phyloP scores from a whole-genome alignment of 768 basidiomycete species.

The Amylocystis lapponica region DNA sequence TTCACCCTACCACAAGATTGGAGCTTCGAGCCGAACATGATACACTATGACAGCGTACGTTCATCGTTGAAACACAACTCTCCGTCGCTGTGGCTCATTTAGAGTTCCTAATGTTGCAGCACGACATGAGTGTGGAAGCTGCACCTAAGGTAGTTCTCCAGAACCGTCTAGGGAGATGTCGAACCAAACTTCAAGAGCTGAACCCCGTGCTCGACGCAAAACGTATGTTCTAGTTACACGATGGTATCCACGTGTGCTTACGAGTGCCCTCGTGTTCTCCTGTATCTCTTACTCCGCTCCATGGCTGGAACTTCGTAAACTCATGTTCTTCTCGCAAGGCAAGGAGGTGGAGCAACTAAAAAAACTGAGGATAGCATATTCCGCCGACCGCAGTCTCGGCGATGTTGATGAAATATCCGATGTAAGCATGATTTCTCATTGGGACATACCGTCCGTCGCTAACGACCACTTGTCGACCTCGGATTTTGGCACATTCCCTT shows the following conservation, averaged over 20 bases:
- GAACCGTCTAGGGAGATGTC: constrained; percentile 62
- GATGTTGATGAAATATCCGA: constrained; percentile 37
- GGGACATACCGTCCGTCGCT: constrained; percentile 11
- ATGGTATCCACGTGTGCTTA: no score
- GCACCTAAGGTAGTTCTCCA: constrained; percentile 75
- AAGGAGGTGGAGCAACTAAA: constrained; percentile 48
- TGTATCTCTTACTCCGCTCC: not conserved
- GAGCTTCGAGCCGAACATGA: constrained; percentile 69
- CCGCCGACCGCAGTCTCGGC: constrained; percentile 44
- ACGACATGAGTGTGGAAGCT: constrained; percentile 57
- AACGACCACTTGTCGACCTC: not conserved
- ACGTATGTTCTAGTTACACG: constrained; percentile 50
- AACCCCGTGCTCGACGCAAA: constrained; percentile 51
- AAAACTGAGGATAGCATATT: constrained; percentile 42
- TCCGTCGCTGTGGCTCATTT: not conserved
- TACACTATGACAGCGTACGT: constrained; percentile 72
- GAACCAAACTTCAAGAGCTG: constrained; percentile 59
- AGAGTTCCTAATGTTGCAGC: constrained; percentile 29
- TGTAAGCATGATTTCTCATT: constrained; percentile 16
- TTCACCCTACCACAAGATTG: constrained; percentile 64
- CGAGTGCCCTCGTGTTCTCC: no score
- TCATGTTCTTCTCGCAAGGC: constrained; percentile 28
- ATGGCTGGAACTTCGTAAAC: not conserved
- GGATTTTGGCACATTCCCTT: not conserved
- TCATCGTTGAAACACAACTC: no score